These are phyloP conservation scores for Cruciata laevipes DNA, from an alignment of 257 asterid species.

Conservation along the genomic window DNA sequence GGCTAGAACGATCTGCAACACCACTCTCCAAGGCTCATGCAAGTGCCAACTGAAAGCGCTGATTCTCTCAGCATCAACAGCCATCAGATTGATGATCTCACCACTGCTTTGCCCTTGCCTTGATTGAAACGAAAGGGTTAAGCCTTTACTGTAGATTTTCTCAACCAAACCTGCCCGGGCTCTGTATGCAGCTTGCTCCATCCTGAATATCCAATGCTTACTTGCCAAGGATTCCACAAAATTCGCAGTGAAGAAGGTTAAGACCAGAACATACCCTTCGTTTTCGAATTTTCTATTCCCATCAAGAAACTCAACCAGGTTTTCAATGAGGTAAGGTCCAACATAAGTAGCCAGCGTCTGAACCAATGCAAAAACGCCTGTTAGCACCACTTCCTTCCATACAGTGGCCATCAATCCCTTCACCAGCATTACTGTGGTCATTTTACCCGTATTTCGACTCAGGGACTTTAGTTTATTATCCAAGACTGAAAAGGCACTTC, in stretches of 20 bases:
- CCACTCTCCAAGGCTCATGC: conserved; percentile 76
- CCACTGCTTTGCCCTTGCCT: conserved; percentile 67
- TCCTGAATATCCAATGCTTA: conserved; percentile 63
- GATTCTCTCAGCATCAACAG: conserved; percentile 77
- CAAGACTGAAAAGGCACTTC: conserved; percentile 52
- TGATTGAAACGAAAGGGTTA: conserved; percentile 61
- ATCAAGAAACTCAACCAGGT: conserved; percentile 60
- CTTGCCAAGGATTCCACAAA: conserved; percentile 55
- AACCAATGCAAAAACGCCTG: conserved; percentile 42
- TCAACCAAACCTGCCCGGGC: conserved; percentile 80
- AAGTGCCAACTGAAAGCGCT: conserved; percentile 71
- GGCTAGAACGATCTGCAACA: conserved; percentile 58
- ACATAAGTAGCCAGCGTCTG: conserved; percentile 52
- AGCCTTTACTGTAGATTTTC: conserved; percentile 57
- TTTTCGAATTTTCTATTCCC: conserved; percentile 39
- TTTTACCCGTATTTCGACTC: conserved; percentile 22
- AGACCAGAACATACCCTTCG: conserved; percentile 53
- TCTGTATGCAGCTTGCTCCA: conserved; percentile 67
- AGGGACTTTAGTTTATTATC: conserved; percentile 35
- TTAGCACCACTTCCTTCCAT: conserved; percentile 42
- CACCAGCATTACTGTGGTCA: conserved; percentile 56
- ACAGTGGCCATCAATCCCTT: conserved; percentile 51
- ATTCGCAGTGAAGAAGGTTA: conserved; percentile 53
- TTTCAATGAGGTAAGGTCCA: conserved; percentile 77
- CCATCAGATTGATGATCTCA: conserved; percentile 73